phyloP scores from a whole-genome alignment of 371 early-diverging fungal genomes.

The Syncephalis plumigaleata region DNA sequence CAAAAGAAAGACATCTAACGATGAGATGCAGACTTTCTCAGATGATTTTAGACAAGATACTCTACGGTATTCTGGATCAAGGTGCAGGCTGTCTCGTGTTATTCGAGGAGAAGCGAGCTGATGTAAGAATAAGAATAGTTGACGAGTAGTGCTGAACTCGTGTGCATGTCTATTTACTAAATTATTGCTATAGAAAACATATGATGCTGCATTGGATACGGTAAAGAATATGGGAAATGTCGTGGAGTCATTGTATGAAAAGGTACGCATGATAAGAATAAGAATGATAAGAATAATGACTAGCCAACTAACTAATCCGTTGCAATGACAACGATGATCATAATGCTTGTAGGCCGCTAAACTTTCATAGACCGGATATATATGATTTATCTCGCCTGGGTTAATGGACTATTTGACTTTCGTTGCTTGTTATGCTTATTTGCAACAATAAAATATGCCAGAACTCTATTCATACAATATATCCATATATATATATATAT shows the following conservation, averaged over 20 bases:
- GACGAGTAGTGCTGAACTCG: neutral
- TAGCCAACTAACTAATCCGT: too few species aligned
- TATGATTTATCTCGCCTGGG: slow-evolving; percentile 1
- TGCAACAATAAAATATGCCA: too few species aligned
- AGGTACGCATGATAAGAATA: slow-evolving; percentile 27
- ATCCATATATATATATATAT: too few species aligned
- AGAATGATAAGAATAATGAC: too few species aligned
- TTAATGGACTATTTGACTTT: too few species aligned
- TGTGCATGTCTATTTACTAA: neutral
- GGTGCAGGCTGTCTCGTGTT: slow-evolving; percentile 88
- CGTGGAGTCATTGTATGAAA: slow-evolving; percentile 85
- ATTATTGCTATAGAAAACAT: slow-evolving; percentile 44
- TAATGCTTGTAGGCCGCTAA: slow-evolving; percentile 13
- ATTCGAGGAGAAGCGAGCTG: slow-evolving; percentile 76
- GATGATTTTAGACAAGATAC: slow-evolving; percentile 96
- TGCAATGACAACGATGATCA: too few species aligned
- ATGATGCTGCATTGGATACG: slow-evolving; percentile 83
- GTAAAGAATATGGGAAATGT: slow-evolving; percentile 89
- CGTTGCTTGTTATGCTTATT: too few species aligned
- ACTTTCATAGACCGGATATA: slow-evolving; percentile 24
- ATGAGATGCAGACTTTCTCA: slow-evolving; percentile 51
- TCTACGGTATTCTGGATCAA: slow-evolving; percentile 94
- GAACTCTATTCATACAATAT: too few species aligned
- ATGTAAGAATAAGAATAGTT: slow-evolving; percentile 28
- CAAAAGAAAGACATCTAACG: too few species aligned